Conservation (phyloP, 139 green algal species). For the Picochlorum sp. region DNA sequence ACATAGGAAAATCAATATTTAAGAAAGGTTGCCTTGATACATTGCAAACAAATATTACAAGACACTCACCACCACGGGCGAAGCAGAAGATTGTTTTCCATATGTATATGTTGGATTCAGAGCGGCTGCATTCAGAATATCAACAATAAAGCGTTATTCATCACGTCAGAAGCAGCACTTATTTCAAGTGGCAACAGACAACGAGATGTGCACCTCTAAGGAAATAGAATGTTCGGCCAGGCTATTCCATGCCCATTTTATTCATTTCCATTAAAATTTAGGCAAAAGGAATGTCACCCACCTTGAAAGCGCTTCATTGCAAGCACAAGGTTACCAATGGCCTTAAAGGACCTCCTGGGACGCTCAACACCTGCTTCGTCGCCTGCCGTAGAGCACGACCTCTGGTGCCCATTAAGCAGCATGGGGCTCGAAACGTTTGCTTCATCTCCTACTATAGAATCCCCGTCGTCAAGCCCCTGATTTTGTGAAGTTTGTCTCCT, state of each 20-base stretch:
- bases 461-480: no score
- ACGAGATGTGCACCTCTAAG: no score
- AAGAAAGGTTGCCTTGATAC: no score
- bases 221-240: no score
- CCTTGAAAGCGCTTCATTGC: slow-evolving; percentile 44
- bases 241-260: no score
- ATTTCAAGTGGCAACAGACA: no score
- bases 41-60: neutral
- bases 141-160: no score
- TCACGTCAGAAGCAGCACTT: no score
- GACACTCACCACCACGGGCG: neutral
- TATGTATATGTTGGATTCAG: slow-evolving; percentile 47
- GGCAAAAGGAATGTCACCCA: neutral
- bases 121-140: slow-evolving; percentile 20
- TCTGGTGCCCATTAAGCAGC: neutral
- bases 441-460: no score
- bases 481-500: no score
- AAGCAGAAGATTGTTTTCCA: slow-evolving; percentile 12
- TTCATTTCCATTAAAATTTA: neutral
- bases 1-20: no score
- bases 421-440: no score
- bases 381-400: neutral
- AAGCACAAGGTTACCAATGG: slow-evolving; percentile 28
- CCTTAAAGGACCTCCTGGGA: slow-evolving; percentile 21
- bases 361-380: neutral